Evolutionary conservation across 2,329 filamentous ascomycete genomes (phyloP).

Genomic region (Colletotrichum scovillei): DNA sequence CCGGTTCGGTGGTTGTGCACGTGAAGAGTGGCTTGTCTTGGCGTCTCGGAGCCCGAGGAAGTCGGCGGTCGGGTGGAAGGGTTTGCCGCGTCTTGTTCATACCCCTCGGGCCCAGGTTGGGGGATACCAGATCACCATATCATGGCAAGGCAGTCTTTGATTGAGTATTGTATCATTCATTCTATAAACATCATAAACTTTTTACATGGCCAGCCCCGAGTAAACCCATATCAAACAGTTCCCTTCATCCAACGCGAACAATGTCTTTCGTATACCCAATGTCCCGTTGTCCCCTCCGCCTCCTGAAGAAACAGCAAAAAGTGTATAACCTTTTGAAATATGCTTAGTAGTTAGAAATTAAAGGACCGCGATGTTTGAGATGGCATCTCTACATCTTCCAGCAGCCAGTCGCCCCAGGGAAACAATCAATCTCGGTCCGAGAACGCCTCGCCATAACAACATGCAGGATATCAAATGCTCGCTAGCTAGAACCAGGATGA

Average conservation of each 20-base stretch:
- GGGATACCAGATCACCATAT: background rate
- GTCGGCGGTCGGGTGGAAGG: background rate
- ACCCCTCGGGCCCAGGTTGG: background rate
- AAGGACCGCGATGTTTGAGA: background rate
- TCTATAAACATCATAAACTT: background rate
- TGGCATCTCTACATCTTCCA: background rate
- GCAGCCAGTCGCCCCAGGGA: slow-evolving; percentile 7
- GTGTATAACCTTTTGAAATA: background rate
- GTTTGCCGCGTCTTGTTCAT: background rate
- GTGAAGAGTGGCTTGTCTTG: background rate
- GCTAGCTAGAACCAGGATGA: background rate
- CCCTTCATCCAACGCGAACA: background rate
- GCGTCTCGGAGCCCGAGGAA: background rate
- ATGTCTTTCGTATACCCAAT: background rate
- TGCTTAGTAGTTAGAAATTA: slow-evolving; percentile 21
- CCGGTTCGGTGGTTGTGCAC: background rate
- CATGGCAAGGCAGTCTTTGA: background rate
- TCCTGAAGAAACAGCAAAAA: background rate
- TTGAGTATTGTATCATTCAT: background rate
- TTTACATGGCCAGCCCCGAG: background rate
- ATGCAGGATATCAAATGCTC: slow-evolving; percentile 17
- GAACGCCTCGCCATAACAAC: slow-evolving; percentile 26
- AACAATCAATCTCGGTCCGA: background rate
- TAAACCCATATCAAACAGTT: slow-evolving; percentile 5
- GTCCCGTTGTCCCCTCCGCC: background rate